Evolutionary conservation across 1,284 basidiomycete genomes (phyloP), one percentile per base, ranked within the genome.

Genomic region (Melampsora larici-populina): DNA sequence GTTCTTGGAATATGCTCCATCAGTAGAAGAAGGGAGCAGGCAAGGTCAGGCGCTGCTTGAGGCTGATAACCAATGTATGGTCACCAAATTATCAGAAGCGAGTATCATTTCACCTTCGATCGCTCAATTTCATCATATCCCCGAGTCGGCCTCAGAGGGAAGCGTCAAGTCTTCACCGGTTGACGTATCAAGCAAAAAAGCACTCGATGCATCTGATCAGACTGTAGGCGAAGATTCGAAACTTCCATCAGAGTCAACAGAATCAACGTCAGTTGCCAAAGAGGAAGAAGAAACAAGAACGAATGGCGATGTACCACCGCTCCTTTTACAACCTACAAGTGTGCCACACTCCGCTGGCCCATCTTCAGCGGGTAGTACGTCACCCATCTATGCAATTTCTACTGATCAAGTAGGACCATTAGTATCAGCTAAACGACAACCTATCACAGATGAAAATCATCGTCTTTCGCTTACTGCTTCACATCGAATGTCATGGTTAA

Each of bases 1-100:
- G 62, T 77, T 77, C 33, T 58, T 66, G 40, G 17, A 46, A 11
- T 77, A 77, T 70, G 5, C 67, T 40, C 33, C 67, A 24, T 26
- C 31, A 49, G 33, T 60, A 65, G 67, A 62, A 46, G 66, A 63
- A 9, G 26, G 48, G 49, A 51, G 31, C 51, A 48, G 49, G 24
- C 17, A 46, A 40, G 43, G 49, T 63, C 74, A 51, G 24, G 29
- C 31, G 13, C 46, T 58, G 65, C 60, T 77, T 48, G 66, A 70
- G 62, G 51, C 46, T 40, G 74, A 69, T 64, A 31, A 66, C 36
- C 18, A 63, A 31, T 46, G 58, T 21, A 40, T 58, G 67, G 58
- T 68, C 49, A 51, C 68, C 18, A 62, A 51, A 18, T 43, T 77
- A 13, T 62, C 65, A 43, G 66, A 70, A 11, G 67, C 58, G 40